Evolutionary conservation across 1,284 basidiomycete genomes (phyloP).

Genomic region (Sporisorium scitamineum): DNA sequence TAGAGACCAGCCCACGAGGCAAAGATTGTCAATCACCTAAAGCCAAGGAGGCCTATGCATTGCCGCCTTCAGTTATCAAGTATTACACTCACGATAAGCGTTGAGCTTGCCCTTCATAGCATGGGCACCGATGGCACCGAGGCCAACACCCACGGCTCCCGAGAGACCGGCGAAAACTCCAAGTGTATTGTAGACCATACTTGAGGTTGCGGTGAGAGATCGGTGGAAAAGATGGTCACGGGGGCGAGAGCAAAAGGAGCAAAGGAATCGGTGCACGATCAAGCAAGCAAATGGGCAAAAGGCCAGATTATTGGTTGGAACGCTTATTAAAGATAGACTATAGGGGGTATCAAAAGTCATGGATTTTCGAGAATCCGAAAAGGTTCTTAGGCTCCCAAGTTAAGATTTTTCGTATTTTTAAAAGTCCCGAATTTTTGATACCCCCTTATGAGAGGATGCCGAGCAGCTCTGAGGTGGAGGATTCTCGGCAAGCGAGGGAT

Average conservation of each 20-base stretch:
- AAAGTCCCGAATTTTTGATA: too few species aligned
- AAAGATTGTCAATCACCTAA: background rate
- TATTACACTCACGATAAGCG: constrained; percentile 49
- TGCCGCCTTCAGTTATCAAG: too few species aligned
- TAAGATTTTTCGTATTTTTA: too few species aligned
- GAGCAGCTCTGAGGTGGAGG: background rate
- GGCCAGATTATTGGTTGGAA: too few species aligned
- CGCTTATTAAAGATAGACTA: too few species aligned
- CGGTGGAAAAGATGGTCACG: background rate
- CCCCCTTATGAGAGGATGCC: too few species aligned
- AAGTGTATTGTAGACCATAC: constrained; percentile 45
- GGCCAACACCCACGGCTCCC: constrained; percentile 53
- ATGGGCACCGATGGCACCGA: constrained; percentile 64
- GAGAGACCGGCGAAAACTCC: constrained; percentile 53
- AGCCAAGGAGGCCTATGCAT: background rate
- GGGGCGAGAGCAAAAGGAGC: background rate
- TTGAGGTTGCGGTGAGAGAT: constrained; percentile 10
- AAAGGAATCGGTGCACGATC: background rate
- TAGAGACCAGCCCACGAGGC: background rate
- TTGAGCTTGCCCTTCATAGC: constrained; percentile 62
- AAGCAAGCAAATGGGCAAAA: too few species aligned
- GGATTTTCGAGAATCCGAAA: too few species aligned
- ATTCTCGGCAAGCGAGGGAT: background rate
- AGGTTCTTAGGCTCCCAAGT: too few species aligned
- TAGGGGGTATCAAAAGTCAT: too few species aligned